Base-by-base conservation (phyloP, 75 land plant genomes). In the Sequoiadendron giganteum region DNA sequence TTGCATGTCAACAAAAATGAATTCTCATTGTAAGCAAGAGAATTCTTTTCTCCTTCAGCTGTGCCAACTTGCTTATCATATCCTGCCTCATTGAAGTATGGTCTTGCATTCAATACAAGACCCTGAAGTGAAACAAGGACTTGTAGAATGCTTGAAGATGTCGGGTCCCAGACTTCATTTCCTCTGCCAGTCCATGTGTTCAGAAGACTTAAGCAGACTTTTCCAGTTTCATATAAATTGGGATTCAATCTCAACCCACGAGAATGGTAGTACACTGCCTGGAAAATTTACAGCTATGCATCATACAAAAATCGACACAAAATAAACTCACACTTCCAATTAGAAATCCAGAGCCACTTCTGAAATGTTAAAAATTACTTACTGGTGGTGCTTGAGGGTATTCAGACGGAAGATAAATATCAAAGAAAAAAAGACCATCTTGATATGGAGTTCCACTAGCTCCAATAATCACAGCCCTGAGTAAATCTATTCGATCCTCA, bases 111-210 rank as follows among this genome's bases (percentile, higher is more conserved):
- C 39, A 97, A 89, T 55, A 97, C 95, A 72, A 97, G 87, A 54
- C 96, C 99, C 91, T 97, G 99, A 78, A 97, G 96, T 45, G 99
- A 97, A 21, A 97, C 95, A 85, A 97, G 89, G 65, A 97, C 95
- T 90, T 97, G 99, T 32, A 95, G 90, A 91, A 96, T 94, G 58
- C 95, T 96, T 86, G 99, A 97, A 65, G 89, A 90, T 21, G 88
- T 87, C 28, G 99, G 95, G 56, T 89, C 87, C 98, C 98, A 97
- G 56, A 86, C 87, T 90, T 96, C 98, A 58, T 77, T 89, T 30
- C 92, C 90, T 55, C 78, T 89, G 32, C 99, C 98, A 87, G 76
- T 78, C 98, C 99, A 97, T 10, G 98, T 97, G 83, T 94, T 93
- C 38, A 97, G 90, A 87, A 97, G 98, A 85, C 99, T 97, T 21